Evolutionary conservation across 768 basidiomycete genomes (phyloP), one percentile per base, ranked within the genome.

Genomic region (Sarcodon aspratus): DNA sequence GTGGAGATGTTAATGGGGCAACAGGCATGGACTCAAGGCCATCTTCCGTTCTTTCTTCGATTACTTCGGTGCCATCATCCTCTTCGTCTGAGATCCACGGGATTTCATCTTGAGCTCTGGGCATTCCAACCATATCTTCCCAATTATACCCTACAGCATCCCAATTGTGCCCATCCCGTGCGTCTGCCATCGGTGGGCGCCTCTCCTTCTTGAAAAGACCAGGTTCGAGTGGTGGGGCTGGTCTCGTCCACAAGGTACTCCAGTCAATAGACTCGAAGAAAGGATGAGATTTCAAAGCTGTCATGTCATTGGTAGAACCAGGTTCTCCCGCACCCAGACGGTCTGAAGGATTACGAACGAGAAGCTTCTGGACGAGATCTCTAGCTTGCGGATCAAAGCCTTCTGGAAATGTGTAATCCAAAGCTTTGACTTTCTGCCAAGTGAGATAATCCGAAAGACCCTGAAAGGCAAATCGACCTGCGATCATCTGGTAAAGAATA

Each of bases 391-490:
- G 69, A 58, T 95, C 89, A 57, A 96, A 94, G 1, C 79, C 84
- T 8, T 84, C 81, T 0, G 95, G 92, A 60, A 93, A 89, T 17
- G 77, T 71, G 66, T 92, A 97, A 42, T 95, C 85, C 44, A 88
- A 70, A 42, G 79, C 74, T 65, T 93, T 86, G 66, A 98, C 89
- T 68, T 91, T 92, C 60, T 96, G 85, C 78, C 92, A 94, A 33
- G 87, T 96, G 51, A 96, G 78, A 60, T 94, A 97, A 51, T 97
- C 91, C 0, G 93, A 92, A 6, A 82, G 71, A 4, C 85, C 93
- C 53, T 87, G 79, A 69, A 99, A 99, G 1, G 93, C 88, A 55
- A 94, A 94, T 37, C 78, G 79, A 36, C 94, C 95, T 10, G 85
- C 79, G 46, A 97, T 81, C 73, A 97, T 84, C 63, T 97, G 94